Evolutionary conservation across 106 monocot species (phyloP).

Genomic region (Hemerocallis citrina): DNA sequence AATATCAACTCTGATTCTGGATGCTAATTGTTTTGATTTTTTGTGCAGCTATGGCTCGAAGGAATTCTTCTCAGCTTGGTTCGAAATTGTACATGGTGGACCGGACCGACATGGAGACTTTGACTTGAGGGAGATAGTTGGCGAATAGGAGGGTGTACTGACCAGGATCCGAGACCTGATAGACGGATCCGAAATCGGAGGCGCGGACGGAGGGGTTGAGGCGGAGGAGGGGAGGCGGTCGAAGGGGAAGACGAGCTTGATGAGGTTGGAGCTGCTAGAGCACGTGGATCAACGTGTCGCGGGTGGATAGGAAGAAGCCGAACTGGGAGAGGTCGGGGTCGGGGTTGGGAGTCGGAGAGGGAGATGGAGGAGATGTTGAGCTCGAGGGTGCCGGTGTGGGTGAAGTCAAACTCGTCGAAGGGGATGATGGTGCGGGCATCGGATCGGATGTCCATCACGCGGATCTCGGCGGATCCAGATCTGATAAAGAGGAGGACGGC

Average conservation of each 20-base stretch:
- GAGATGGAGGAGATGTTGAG: constrained; percentile 63
- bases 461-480: constrained; percentile 52
- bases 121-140: constrained; percentile 44
- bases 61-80: too few species aligned
- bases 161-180: constrained; percentile 36
- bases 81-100: constrained; percentile 80
- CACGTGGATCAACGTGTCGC: constrained; percentile 68
- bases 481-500: not conserved
- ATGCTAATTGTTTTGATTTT: too few species aligned
- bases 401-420: constrained; percentile 79
- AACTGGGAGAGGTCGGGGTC: constrained; percentile 58
- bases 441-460: constrained; percentile 24
- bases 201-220: not conserved
- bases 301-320: constrained; percentile 76
- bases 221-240: too few species aligned
- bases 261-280: constrained; percentile 1
- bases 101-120: constrained; percentile 47
- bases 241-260: too few species aligned
- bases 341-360: constrained; percentile 24
- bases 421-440: constrained; percentile 65
- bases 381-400: constrained; percentile 56
- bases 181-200: constrained; percentile 24
- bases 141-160: constrained; percentile 86
- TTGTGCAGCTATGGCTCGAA: too few species aligned
- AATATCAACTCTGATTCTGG: too few species aligned